These are phyloP conservation scores for Ophiostoma australiae DNA, from an alignment of 2,329 filamentous ascomycete species.

Conservation along the genomic window DNA sequence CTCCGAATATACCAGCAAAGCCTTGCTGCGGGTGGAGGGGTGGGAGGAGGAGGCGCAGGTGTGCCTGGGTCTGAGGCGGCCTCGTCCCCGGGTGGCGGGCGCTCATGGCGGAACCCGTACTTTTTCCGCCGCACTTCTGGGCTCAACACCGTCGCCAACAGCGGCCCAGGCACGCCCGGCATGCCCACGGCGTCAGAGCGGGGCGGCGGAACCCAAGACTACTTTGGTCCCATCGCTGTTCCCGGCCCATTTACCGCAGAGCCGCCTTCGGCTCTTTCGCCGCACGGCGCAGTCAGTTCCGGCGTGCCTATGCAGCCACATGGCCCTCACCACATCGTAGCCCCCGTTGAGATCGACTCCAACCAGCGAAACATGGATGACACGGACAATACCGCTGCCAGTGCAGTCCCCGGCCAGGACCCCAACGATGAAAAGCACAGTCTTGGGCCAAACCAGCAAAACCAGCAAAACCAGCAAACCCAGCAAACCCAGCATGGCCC, in stretches of 20 bases:
- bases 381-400: not conserved
- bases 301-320: slow-evolving; percentile 44
- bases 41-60: too few species aligned
- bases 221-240: slow-evolving; percentile 43
- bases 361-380: not conserved
- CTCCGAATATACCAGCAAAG: slow-evolving; percentile 11
- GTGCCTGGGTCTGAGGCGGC: not conserved
- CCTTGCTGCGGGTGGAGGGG: not conserved
- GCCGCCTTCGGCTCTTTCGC: slow-evolving; percentile 19
- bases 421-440: slow-evolving; percentile 4
- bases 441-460: not conserved
- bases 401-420: not conserved
- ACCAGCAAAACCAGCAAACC: not conserved
- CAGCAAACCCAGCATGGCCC: not conserved
- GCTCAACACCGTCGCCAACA: slow-evolving; percentile 19
- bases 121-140: slow-evolving; percentile 22
- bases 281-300: not conserved
- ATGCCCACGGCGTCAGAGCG: slow-evolving; percentile 32
- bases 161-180: slow-evolving; percentile 18
- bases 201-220: slow-evolving; percentile 35
- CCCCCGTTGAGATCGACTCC: slow-evolving; percentile 53
- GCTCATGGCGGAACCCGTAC: slow-evolving; percentile 18
- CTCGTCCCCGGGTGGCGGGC: slow-evolving; percentile 6
- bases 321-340: slow-evolving; percentile 46
- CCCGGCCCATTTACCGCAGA: slow-evolving; percentile 45